Evolutionary conservation across 805 yeast species (phyloP).

Genomic region (Candida krabiensis): DNA sequence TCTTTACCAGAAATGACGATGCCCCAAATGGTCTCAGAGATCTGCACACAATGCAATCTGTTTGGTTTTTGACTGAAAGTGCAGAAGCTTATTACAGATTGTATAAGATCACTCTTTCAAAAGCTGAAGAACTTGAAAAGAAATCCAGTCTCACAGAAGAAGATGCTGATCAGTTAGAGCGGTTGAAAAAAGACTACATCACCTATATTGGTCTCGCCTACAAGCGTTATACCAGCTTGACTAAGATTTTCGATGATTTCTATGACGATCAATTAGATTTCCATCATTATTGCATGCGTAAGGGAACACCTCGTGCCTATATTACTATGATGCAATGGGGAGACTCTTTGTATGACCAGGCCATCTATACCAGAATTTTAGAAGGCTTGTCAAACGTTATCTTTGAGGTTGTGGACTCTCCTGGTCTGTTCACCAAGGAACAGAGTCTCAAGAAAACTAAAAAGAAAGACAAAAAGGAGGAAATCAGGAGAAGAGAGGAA

Average conservation of each 20-base stretch:
- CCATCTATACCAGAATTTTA: slow-evolving; percentile 70
- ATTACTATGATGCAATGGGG: slow-evolving; percentile 80
- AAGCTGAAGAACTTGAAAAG: slow-evolving; percentile 12
- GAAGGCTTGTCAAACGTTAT: slow-evolving; percentile 62
- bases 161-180: slow-evolving; percentile 42
- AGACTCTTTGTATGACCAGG: slow-evolving; percentile 65
- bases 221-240: slow-evolving; percentile 71
- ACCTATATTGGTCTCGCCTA: slow-evolving; percentile 65
- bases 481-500: slow-evolving; percentile 53
- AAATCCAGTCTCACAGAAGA: slow-evolving; percentile 31
- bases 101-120: slow-evolving; percentile 37
- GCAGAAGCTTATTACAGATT: slow-evolving; percentile 78
- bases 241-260: slow-evolving; percentile 67
- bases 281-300: slow-evolving; percentile 88
- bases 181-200: slow-evolving; percentile 33
- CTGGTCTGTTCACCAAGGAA: slow-evolving; percentile 18
- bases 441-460: slow-evolving; percentile 29
- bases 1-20: slow-evolving; percentile 86
- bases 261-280: slow-evolving; percentile 88
- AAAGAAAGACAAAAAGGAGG: slow-evolving; percentile 59
- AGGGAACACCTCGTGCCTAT: slow-evolving; percentile 87
- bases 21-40: slow-evolving; percentile 83
- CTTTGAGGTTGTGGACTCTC: slow-evolving; percentile 38
- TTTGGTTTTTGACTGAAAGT: slow-evolving; percentile 82
- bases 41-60: slow-evolving; percentile 84